Evolutionary conservation across 805 yeast genomes (phyloP).

Genomic region (Blastobotrys muscicola): DNA sequence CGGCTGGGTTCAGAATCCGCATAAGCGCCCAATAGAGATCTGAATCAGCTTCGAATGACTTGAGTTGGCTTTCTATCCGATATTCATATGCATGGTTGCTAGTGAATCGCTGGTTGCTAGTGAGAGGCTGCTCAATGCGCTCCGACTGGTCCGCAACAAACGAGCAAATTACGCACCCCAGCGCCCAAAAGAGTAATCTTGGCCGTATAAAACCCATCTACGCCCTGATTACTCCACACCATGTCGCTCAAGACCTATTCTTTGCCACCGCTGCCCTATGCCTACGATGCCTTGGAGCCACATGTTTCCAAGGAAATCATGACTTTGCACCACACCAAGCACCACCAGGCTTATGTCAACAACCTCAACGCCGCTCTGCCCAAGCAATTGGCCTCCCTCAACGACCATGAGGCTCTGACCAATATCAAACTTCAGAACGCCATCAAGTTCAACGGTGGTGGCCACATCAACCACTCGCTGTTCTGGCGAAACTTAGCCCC

Average conservation of each 20-base stretch:
- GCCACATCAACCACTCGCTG: constrained; percentile 70
- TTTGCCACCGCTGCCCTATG: constrained; percentile 14
- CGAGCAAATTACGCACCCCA: too few relatives aligned
- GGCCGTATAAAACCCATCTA: too few relatives aligned
- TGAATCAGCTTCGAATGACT: too few relatives aligned
- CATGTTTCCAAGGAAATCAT: constrained; percentile 14
- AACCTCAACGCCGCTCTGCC: constrained; percentile 72
- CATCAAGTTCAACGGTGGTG: constrained; percentile 87
- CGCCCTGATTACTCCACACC: too few relatives aligned
- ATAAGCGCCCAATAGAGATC: too few relatives aligned
- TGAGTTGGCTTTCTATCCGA: too few relatives aligned
- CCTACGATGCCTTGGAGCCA: constrained; percentile 16
- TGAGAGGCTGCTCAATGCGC: too few relatives aligned
- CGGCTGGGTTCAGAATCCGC: too few relatives aligned
- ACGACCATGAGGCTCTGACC: constrained; percentile 47
- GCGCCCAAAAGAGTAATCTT: too few relatives aligned
- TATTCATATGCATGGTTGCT: too few relatives aligned
- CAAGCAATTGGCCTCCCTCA: constrained; percentile 54
- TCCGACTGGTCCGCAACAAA: too few relatives aligned
- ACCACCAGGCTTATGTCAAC: constrained; percentile 81
- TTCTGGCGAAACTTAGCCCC: constrained; percentile 86
- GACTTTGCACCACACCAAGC: constrained; percentile 63
- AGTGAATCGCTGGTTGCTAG: too few relatives aligned
- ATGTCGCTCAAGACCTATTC: constrained; percentile 1
- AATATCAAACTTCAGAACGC: constrained; percentile 52